These are phyloP conservation scores for Rosa lucieae DNA, from an alignment of 306 rosid genomes.

Conservation along the genomic window DNA sequence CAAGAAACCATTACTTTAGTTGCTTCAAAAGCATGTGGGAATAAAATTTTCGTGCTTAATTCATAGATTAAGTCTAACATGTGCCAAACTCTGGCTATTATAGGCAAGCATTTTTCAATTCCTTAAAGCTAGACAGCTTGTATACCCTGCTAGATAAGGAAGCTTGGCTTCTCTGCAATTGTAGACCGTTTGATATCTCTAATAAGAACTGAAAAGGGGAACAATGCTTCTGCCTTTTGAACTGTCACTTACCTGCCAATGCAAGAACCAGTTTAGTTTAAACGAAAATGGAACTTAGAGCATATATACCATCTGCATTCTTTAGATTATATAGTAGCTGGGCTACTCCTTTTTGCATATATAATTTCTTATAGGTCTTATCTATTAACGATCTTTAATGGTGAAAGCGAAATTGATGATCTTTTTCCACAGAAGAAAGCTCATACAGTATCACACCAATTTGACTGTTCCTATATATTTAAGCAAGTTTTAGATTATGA, in stretches of 20 bases:
- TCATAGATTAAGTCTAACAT: background rate
- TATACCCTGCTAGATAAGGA: constrained; percentile 13
- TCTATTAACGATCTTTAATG: background rate
- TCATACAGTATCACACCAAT: background rate
- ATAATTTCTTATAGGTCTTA: constrained; percentile 1
- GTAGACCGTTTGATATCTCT: background rate
- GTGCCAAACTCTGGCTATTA: background rate
- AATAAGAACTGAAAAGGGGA: background rate
- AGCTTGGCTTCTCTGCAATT: background rate
- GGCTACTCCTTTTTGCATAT: background rate
- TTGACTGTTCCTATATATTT: background rate
- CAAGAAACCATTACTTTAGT: background rate
- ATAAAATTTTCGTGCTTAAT: background rate
- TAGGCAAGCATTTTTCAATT: constrained; percentile 26
- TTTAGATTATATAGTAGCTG: background rate
- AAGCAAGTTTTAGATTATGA: background rate
- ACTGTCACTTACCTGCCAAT: background rate
- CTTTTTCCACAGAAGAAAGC: background rate
- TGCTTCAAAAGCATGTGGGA: background rate
- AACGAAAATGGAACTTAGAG: background rate
- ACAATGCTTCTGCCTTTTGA: background rate
- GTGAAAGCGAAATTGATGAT: background rate
- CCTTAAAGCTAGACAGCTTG: constrained; percentile 45
- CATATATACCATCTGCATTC: constrained; percentile 4
- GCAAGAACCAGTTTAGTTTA: constrained; percentile 29